Evolutionary conservation across 257 asterid genomes (phyloP).

Genomic region (Jasminum sambac): DNA sequence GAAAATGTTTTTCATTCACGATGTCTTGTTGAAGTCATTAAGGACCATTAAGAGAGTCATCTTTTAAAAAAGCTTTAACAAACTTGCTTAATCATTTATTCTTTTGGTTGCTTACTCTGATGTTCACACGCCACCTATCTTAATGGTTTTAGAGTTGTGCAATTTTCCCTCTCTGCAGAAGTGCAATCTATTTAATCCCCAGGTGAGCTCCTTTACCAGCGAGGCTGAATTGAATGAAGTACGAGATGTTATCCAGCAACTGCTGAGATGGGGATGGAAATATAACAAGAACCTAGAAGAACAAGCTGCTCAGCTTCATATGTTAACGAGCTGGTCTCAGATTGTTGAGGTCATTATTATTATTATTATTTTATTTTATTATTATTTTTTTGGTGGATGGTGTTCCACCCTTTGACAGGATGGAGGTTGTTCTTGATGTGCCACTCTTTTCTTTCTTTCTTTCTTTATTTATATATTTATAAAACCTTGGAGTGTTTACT

Average conservation of each 20-base stretch:
- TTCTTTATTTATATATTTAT: conserved; percentile 12
- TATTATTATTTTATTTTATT: too few species aligned
- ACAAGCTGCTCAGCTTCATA: conserved; percentile 96
- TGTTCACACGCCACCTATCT: conserved; percentile 16
- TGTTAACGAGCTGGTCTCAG: conserved; percentile 96
- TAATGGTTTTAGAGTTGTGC: conserved; percentile 3
- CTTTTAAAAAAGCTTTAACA: too few species aligned
- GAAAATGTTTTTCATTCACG: too few species aligned
- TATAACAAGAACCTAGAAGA: conserved; percentile 95
- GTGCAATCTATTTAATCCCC: conserved; percentile 58
- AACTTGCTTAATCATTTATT: conserved; percentile 4
- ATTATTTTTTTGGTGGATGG: conserved; percentile 9
- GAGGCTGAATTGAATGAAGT: conserved; percentile 82
- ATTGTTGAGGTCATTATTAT: conserved; percentile 88
- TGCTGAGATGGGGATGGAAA: conserved; percentile 94
- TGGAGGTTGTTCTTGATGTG: conserved; percentile 6
- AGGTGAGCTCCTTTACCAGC: conserved; percentile 52
- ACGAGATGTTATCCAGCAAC: conserved; percentile 76
- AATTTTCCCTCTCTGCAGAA: conserved; percentile 41
- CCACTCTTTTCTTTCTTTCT: not conserved
- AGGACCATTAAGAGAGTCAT: too few species aligned
- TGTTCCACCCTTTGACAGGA: conserved; percentile 8
- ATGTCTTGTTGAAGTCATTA: too few species aligned
- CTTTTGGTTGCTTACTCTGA: conserved; percentile 15
- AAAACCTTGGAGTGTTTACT: conserved; percentile 4